Conservation (phyloP, 768 basidiomycete genomes). For the Auriscalpium microsporum region DNA sequence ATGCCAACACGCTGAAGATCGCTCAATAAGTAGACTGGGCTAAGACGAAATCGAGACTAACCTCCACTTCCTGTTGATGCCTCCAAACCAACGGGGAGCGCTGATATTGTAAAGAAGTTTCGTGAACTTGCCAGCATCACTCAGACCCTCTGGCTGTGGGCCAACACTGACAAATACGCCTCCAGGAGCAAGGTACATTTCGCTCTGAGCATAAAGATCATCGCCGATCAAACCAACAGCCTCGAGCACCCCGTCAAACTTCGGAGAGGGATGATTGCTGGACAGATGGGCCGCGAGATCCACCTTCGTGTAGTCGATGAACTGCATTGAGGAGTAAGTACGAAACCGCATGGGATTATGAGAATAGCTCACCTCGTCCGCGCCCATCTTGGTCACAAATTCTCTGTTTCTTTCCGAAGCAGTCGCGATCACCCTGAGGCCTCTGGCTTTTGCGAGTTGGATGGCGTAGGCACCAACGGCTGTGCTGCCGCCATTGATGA, state of each 20-base stretch:
- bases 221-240: constrained; percentile 43
- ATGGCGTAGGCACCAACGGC: constrained; percentile 64
- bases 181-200: constrained; percentile 44
- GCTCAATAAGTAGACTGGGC: not conserved
- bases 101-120: constrained; percentile 7
- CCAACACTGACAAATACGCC: constrained; percentile 50
- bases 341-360: no score
- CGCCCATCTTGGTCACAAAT: constrained; percentile 51
- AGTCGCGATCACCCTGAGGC: constrained; percentile 47
- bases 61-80: constrained; percentile 39
- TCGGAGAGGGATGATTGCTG: constrained; percentile 36
- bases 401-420: constrained; percentile 54
- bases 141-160: constrained; percentile 26
- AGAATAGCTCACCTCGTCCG: constrained; percentile 43
- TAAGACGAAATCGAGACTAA: constrained; percentile 20
- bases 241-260: constrained; percentile 54
- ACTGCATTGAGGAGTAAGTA: constrained; percentile 16
- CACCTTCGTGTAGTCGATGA: constrained; percentile 53
- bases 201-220: constrained; percentile 38
- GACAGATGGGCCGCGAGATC: constrained; percentile 41
- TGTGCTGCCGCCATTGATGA: constrained; percentile 66
- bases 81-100: constrained; percentile 46
- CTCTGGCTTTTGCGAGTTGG: constrained; percentile 60
- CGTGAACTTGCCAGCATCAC: constrained; percentile 2
- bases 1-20: constrained; percentile 24